These are phyloP conservation scores for Macroventuria anomochaeta DNA, from an alignment of 2,329 filamentous ascomycete genomes.

Conservation along the genomic window DNA sequence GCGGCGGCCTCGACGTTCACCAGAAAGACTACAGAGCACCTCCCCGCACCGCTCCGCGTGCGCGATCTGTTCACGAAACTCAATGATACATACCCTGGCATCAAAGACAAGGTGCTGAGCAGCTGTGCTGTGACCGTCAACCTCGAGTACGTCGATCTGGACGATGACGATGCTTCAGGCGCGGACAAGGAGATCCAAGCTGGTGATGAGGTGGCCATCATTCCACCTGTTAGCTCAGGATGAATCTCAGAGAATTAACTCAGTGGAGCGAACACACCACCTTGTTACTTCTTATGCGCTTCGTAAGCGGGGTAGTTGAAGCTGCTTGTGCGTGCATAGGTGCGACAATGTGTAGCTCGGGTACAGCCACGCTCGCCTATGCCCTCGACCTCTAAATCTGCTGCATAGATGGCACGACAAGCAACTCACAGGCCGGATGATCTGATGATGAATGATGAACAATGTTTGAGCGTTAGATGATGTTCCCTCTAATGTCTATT, in stretches of 20 bases:
- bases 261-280: background rate
- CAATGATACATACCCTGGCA: conserved; percentile 73
- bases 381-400: too few relatives aligned
- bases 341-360: background rate
- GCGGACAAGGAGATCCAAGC: conserved; percentile 64
- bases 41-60: conserved; percentile 71
- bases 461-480: too few relatives aligned
- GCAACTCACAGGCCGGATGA: background rate
- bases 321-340: background rate
- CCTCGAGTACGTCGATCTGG: conserved; percentile 77
- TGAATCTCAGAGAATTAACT: conserved; percentile 51
- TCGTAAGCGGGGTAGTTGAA: background rate
- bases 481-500: too few relatives aligned
- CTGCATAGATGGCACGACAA: background rate
- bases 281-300: background rate
- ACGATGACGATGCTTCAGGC: conserved; percentile 55
- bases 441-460: background rate
- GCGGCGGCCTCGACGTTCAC: conserved; percentile 76
- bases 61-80: conserved; percentile 69
- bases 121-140: conserved; percentile 82
- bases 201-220: conserved; percentile 85
- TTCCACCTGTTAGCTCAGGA: conserved; percentile 86
- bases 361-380: too few relatives aligned
- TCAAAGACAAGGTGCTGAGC: conserved; percentile 70
- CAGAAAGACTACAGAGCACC: conserved; percentile 67